These are phyloP conservation scores for Meredithiella fracta DNA, from an alignment of 2,329 filamentous ascomycete genomes.

Conservation along the genomic window DNA sequence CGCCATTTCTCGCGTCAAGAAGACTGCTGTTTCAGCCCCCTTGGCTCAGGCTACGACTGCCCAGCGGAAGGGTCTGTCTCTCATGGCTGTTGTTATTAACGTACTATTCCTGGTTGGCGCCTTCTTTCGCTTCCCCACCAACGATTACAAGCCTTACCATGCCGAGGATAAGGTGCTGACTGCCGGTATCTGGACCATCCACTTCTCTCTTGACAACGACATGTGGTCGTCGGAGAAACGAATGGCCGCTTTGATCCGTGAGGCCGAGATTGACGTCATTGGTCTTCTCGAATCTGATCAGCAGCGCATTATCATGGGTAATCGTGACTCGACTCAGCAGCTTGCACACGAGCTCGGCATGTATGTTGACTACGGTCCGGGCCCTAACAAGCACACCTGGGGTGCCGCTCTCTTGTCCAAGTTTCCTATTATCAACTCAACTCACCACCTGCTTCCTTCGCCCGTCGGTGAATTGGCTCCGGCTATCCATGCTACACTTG, in stretches of 20 bases:
- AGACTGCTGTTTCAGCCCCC: background rate
- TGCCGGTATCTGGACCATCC: constrained; percentile 95
- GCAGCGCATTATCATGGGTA: constrained; percentile 98
- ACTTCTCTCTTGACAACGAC: constrained; percentile 94
- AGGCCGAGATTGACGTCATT: constrained; percentile 92
- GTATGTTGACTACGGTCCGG: constrained; percentile 95
- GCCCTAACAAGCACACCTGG: constrained; percentile 98
- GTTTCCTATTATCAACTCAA: constrained; percentile 93
- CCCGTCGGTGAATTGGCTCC: constrained; percentile 90
- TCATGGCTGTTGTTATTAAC: constrained; percentile 57
- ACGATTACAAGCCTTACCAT: constrained; percentile 85
- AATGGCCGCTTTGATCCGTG: constrained; percentile 78
- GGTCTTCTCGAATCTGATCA: constrained; percentile 87
- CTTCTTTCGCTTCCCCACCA: constrained; percentile 80
- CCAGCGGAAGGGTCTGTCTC: constrained; percentile 35
- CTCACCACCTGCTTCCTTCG: constrained; percentile 83
- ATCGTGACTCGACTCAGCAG: constrained; percentile 88
- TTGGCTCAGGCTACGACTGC: constrained; percentile 18
- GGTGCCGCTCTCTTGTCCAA: constrained; percentile 84
- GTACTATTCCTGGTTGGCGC: constrained; percentile 64
- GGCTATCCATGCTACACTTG: constrained; percentile 89
- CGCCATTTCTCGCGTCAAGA: constrained; percentile 17
- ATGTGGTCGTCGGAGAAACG: constrained; percentile 97
- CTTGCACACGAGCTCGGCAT: constrained; percentile 92
- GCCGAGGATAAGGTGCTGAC: constrained; percentile 74